phyloP scores from a whole-genome alignment of 2,329 filamentous ascomycete species.

The Colletotrichum costaricense region DNA sequence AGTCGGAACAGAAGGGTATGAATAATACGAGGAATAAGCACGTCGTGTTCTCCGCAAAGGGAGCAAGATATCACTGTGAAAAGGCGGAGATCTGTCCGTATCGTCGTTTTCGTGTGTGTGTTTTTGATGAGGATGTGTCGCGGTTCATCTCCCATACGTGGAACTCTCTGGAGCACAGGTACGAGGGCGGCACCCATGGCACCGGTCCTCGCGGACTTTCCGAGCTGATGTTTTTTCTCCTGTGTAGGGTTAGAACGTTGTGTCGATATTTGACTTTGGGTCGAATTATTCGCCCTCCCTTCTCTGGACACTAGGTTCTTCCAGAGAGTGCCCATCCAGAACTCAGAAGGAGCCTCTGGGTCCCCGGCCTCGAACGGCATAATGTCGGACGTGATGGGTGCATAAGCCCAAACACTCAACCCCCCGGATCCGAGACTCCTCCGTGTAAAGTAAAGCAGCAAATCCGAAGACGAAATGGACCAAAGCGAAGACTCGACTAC shows the following conservation, averaged over 20 bases:
- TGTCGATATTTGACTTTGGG: background rate
- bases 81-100: conserved; percentile 2
- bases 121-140: background rate
- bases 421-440: conserved; percentile 21
- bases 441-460: conserved; percentile 12
- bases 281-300: background rate
- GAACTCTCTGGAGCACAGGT: conserved; percentile 3
- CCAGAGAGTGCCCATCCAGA: no score
- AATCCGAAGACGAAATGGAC: conserved; percentile 1
- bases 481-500: conserved; percentile 1
- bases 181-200: background rate
- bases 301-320: background rate
- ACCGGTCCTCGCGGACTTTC: background rate
- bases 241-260: no score
- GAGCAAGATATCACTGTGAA: background rate
- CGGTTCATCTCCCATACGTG: conserved; percentile 9
- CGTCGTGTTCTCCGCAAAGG: background rate
- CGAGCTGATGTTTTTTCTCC: background rate
- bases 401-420: conserved; percentile 18
- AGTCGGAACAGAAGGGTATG: conserved; percentile 5
- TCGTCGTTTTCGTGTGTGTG: background rate
- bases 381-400: conserved; percentile 6
- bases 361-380: conserved; percentile 3
- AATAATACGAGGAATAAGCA: conserved; percentile 9
- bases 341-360: no score